Evolutionary conservation across 2,329 filamentous ascomycete genomes (phyloP), one percentile per base, ranked within the genome.

Genomic region (Aureobasidium leucospermi): DNA sequence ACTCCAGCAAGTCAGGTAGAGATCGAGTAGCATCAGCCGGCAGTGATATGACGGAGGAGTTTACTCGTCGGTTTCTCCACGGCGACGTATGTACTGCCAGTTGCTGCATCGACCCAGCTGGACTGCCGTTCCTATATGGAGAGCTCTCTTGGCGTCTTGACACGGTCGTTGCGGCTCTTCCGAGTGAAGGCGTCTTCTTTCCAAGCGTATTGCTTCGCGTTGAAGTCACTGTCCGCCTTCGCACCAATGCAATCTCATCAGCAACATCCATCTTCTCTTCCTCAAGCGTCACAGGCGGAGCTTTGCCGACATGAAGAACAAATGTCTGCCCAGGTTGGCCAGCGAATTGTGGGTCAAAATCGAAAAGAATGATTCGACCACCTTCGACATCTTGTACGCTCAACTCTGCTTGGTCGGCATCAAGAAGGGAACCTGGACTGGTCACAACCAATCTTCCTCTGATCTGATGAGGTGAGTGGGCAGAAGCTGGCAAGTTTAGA

Each of bases 291-390:
- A 70, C 67, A 6, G 70, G 69, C 23, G 69, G 70, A 41, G 66
- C 67, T 55, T 69, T 72, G 0, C 71, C 71, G 7, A 73, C 64
- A 9, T 66, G 70, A 48, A 73, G 60, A 23, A 63, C 67, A 63
- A 70, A 72, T 0, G 70, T 72, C 60, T 72, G 69, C 1, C 69
- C 70, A 10, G 70, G 69, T 57, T 72, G 71, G n/a, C 70, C 70
- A 36, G 70, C 66, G 48, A 68, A 70, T 41, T 69, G 68, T 7
- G 68, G 65, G 48, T 70, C 68, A 47, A 70, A 70, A 53, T 70
- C 68, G 52, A 70, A 69, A 10, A 73, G 58, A 6, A 73, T 72
- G 61, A 73, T 70, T 28, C 71, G 65, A 16, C 71, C 71, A 49
- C 70, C 70, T 62, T 73, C 71, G 19, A 71, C 61, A 48, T 71